These are phyloP conservation scores for Bipolaris oryzae DNA, from an alignment of 2,329 filamentous ascomycete genomes.

Conservation along the genomic window DNA sequence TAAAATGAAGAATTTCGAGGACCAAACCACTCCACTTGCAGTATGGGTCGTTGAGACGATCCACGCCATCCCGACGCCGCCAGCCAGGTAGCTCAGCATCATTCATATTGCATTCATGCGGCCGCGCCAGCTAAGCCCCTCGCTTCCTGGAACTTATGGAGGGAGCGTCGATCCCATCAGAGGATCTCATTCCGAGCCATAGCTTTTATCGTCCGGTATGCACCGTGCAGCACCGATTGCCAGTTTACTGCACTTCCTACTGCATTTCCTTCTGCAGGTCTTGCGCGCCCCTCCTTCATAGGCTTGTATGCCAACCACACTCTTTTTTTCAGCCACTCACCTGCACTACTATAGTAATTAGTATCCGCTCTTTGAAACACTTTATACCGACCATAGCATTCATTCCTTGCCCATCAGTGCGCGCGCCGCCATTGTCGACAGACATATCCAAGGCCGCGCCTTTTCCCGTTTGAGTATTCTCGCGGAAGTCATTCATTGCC, in stretches of 20 bases:
- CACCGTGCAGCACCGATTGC: conserved; percentile 10
- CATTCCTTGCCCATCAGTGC: conserved; percentile 17
- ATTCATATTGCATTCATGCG: conserved; percentile 20
- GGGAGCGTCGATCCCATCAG: conserved; percentile 32
- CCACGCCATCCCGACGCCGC: conserved; percentile 36
- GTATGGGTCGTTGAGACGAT: conserved; percentile 29
- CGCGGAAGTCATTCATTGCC: background rate
- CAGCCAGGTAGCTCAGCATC: conserved; percentile 24
- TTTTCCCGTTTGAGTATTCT: conserved; percentile 14
- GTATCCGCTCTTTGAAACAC: conserved; percentile 15
- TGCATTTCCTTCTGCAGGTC: conserved; percentile 33
- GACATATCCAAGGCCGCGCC: conserved; percentile 6
- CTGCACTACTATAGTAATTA: conserved; percentile 21
- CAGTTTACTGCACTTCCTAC: conserved; percentile 28
- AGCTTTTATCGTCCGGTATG: conserved; percentile 28
- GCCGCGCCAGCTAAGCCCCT: conserved; percentile 29
- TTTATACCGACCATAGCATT: conserved; percentile 18
- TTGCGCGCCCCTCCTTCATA: conserved; percentile 17
- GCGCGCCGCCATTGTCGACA: conserved; percentile 18
- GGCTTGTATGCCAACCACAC: conserved; percentile 23
- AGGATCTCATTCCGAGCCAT: conserved; percentile 12
- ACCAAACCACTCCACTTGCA: conserved; percentile 27
- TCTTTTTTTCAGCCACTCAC: conserved; percentile 31
- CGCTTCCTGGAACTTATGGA: conserved; percentile 27
- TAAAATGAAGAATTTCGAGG: conserved; percentile 20